Percentiles rank a stretch among this genome's conserved stretches.
Evolutionary conservation across 495 filamentous ascomycete species (phyloP).

Genomic region (Tuber melanosporum): DNA sequence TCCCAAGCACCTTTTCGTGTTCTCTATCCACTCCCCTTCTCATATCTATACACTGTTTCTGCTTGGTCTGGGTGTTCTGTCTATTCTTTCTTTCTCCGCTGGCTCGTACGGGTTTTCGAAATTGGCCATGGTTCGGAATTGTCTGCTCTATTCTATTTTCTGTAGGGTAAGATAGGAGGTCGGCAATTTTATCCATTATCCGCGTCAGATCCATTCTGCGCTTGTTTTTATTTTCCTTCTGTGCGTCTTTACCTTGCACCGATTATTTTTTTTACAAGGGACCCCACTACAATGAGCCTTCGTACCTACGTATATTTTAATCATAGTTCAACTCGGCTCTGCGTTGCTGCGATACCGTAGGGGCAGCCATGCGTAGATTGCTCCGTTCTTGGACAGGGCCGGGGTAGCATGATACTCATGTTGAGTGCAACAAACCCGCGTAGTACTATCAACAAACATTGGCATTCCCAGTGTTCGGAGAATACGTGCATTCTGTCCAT

Average conservation of each 20-base stretch:
- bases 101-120: neutral
- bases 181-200: neutral
- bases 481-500: neutral
- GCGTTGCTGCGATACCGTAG: neutral
- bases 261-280: neutral
- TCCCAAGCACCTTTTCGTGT: neutral
- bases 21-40: neutral
- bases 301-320: neutral
- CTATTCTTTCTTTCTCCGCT: neutral
- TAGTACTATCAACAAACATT: neutral
- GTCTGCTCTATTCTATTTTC: neutral
- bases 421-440: no score
- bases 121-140: neutral
- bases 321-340: neutral
- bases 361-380: neutral
- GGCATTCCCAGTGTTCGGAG: neutral
- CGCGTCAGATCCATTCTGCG: neutral
- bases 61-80: neutral
- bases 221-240: neutral
- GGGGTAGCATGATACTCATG: neutral
- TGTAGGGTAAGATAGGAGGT: conserved; percentile 1
- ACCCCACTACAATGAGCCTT: neutral
- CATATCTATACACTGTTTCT: neutral
- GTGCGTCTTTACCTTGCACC: neutral
- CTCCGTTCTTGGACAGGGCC: neutral